These are phyloP conservation scores for Fusarium camptoceras DNA, from an alignment of 2,329 filamentous ascomycete species.

Conservation along the genomic window DNA sequence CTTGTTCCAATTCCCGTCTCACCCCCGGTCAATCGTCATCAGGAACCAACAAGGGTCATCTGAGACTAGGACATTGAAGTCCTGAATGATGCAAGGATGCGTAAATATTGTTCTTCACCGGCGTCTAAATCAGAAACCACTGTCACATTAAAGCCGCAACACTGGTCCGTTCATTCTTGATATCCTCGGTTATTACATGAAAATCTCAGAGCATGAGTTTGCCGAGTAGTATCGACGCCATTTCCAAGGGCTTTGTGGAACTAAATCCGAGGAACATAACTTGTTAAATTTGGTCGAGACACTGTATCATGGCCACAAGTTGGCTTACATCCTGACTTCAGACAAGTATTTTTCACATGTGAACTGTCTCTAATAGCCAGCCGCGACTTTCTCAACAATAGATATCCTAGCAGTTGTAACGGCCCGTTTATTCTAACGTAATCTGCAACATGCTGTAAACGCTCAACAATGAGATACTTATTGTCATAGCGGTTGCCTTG, in stretches of 20 bases:
- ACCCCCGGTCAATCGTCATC: slow-evolving; percentile 17
- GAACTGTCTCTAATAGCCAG: slow-evolving; percentile 8
- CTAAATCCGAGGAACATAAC: slow-evolving; percentile 22
- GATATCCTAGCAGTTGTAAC: neutral
- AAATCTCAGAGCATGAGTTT: slow-evolving; percentile 19
- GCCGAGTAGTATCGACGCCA: slow-evolving; percentile 31
- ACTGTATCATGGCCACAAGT: neutral
- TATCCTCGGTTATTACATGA: slow-evolving; percentile 41
- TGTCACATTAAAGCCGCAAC: slow-evolving; percentile 30
- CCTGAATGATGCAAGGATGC: slow-evolving; percentile 28
- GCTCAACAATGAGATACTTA: slow-evolving; percentile 11
- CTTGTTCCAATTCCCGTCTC: slow-evolving; percentile 5
- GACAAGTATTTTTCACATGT: slow-evolving; percentile 17
- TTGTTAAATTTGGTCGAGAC: neutral
- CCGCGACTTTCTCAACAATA: slow-evolving; percentile 28
- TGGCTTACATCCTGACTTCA: neutral
- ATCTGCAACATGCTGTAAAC: neutral
- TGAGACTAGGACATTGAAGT: slow-evolving; percentile 41
- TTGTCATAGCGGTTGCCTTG: neutral
- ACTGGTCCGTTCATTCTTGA: slow-evolving; percentile 5
- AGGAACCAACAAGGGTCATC: slow-evolving; percentile 36
- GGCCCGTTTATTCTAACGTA: slow-evolving; percentile 10
- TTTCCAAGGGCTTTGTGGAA: slow-evolving; percentile 14
- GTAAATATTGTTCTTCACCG: slow-evolving; percentile 20
- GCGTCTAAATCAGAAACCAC: slow-evolving; percentile 1